phyloP scores from a whole-genome alignment of 495 filamentous ascomycete species.

The Amphirosellinia nigrospora region DNA sequence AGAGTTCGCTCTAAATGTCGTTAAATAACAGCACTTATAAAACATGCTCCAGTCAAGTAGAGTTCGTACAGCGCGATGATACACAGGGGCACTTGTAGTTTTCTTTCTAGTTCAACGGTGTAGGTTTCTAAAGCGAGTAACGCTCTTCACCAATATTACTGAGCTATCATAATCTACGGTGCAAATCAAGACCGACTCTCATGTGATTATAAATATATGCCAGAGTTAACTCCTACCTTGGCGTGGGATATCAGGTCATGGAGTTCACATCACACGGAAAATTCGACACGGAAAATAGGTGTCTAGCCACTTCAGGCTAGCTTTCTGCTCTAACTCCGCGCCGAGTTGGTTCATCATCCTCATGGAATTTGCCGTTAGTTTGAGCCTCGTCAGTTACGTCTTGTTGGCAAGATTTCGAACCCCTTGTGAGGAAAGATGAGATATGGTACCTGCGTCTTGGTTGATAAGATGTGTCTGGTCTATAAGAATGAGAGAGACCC shows the following conservation, averaged over 20 bases:
- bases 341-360: neutral
- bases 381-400: neutral
- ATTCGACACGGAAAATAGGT: neutral
- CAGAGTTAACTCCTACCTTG: constrained; percentile 7
- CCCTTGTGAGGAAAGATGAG: neutral
- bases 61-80: neutral
- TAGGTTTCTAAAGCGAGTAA: neutral
- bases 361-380: neutral
- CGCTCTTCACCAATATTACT: neutral
- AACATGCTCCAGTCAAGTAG: neutral
- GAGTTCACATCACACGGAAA: neutral
- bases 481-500: neutral
- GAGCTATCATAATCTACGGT: neutral
- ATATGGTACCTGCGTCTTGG: neutral
- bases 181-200: neutral
- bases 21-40: neutral
- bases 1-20: neutral
- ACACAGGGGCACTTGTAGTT: neutral
- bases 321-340: neutral
- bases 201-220: constrained; percentile 5
- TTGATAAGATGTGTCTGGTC: neutral
- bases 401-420: neutral
- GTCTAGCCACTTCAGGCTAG: neutral
- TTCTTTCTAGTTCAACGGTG: neutral
- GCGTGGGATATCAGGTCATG: neutral